Evolutionary conservation across 352 stramenopile genomes (phyloP).

Genomic region (Phytophthora pseudosyringae): DNA sequence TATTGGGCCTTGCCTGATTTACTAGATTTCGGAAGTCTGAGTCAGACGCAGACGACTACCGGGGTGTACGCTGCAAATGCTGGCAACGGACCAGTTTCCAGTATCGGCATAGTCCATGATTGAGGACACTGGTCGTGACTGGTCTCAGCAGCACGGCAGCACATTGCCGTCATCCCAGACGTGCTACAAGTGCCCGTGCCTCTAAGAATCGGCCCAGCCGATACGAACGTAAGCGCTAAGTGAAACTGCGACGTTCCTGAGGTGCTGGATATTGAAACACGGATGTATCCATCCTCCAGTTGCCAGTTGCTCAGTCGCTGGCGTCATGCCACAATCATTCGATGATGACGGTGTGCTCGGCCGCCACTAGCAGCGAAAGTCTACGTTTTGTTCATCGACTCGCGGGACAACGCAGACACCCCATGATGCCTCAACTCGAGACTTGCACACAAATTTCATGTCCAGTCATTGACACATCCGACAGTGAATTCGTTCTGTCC

Average conservation of each 20-base stretch:
- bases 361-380: neutral
- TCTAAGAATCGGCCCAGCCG: neutral
- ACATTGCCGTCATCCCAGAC: neutral
- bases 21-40: too few species aligned
- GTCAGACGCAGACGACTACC: too few species aligned
- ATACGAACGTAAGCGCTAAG: too few species aligned
- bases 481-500: conserved; percentile 21
- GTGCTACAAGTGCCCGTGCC: neutral
- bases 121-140: neutral
- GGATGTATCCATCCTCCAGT: neutral
- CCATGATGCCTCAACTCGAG: conserved; percentile 11
- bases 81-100: neutral
- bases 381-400: conserved; percentile 11
- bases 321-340: neutral
- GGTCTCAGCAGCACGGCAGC: neutral
- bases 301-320: neutral
- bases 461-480: conserved; percentile 6
- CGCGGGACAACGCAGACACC: conserved; percentile 11
- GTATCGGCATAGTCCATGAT: neutral
- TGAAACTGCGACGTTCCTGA: neutral
- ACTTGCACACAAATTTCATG: neutral
- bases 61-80: neutral
- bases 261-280: neutral
- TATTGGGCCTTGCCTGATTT: too few species aligned
- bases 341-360: neutral